Evolutionary conservation across 1,284 basidiomycete genomes (phyloP).

Genomic region (Wolfiporia cocos): DNA sequence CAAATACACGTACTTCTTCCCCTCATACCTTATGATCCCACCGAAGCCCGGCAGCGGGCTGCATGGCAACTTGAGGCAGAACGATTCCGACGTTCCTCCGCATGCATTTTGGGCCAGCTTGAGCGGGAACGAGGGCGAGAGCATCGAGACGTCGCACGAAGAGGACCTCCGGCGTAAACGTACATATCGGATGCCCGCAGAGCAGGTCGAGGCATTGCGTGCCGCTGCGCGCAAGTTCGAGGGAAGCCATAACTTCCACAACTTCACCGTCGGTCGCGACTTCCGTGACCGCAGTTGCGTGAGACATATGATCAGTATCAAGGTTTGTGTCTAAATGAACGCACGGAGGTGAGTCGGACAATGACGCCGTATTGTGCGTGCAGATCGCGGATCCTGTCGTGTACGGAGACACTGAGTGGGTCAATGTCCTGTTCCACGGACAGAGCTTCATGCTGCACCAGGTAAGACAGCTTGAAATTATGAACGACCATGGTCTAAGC

Average conservation of each 20-base stretch:
- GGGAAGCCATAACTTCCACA: slow-evolving; percentile 94
- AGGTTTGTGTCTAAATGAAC: slow-evolving; percentile 61
- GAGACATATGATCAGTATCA: slow-evolving; percentile 81
- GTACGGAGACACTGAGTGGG: slow-evolving; percentile 92
- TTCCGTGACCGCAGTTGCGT: slow-evolving; percentile 79
- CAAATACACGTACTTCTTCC: slow-evolving; percentile 96
- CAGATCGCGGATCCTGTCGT: slow-evolving; percentile 78
- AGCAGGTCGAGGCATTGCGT: slow-evolving; percentile 53
- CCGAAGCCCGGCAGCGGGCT: slow-evolving; percentile 76
- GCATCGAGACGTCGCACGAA: slow-evolving; percentile 34
- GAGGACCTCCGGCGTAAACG: slow-evolving; percentile 60
- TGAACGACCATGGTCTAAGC: neutral
- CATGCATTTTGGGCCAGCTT: slow-evolving; percentile 51
- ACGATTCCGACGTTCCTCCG: slow-evolving; percentile 11
- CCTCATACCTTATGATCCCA: slow-evolving; percentile 90
- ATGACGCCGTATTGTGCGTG: neutral
- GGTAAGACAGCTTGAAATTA: slow-evolving; percentile 30
- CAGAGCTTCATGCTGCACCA: slow-evolving; percentile 99
- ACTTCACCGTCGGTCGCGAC: slow-evolving; percentile 90
- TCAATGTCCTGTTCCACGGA: slow-evolving; percentile 90
- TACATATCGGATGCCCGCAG: slow-evolving; percentile 55
- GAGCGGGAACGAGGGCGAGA: too few relatives aligned
- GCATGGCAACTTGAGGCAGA: slow-evolving; percentile 37
- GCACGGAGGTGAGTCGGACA: slow-evolving; percentile 3
- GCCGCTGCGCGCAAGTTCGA: slow-evolving; percentile 59